phyloP scores from a whole-genome alignment of 2,329 filamentous ascomycete genomes.

The Pseudogymnoascus sp. region DNA sequence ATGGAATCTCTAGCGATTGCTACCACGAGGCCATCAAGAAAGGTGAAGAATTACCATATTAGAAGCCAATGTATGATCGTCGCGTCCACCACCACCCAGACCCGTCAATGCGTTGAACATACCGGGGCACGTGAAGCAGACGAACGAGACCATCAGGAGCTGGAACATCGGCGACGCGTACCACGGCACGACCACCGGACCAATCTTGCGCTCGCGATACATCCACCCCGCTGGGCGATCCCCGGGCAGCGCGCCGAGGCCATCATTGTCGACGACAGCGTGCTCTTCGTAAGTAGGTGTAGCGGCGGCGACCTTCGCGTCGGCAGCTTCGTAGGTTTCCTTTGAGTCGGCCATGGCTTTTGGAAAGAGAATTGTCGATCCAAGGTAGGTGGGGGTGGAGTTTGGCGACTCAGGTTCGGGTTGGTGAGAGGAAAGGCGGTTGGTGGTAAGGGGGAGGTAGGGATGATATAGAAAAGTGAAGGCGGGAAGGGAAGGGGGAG shows the following conservation, averaged over 20 bases:
- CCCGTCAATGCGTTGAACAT: conserved; percentile 64
- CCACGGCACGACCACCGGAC: conserved; percentile 48
- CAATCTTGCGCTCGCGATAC: conserved; percentile 54
- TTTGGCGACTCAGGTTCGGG: neutral
- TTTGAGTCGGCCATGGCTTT: neutral
- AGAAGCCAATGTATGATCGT: conserved; percentile 46
- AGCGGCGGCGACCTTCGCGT: conserved; percentile 28
- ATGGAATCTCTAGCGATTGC: no score
- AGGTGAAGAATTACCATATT: conserved; percentile 24
- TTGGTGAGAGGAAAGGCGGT: neutral
- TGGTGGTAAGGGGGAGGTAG: neutral
- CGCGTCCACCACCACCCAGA: conserved; percentile 55
- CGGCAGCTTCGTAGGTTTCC: conserved; percentile 27
- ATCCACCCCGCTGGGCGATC: conserved; percentile 53
- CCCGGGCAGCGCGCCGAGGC: neutral
- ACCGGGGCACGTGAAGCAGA: conserved; percentile 64
- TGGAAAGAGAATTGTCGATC: neutral
- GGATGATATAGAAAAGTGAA: conserved; percentile 5
- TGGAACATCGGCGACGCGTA: conserved; percentile 69
- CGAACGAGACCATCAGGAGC: conserved; percentile 61
- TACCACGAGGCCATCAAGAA: neutral
- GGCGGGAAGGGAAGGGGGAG: neutral
- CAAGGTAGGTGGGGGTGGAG: neutral
- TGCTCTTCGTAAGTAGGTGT: conserved; percentile 27
- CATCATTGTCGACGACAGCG: neutral